phyloP scores from a whole-genome alignment of 371 early-diverging fungal genomes.

The Mortierella sp. region DNA sequence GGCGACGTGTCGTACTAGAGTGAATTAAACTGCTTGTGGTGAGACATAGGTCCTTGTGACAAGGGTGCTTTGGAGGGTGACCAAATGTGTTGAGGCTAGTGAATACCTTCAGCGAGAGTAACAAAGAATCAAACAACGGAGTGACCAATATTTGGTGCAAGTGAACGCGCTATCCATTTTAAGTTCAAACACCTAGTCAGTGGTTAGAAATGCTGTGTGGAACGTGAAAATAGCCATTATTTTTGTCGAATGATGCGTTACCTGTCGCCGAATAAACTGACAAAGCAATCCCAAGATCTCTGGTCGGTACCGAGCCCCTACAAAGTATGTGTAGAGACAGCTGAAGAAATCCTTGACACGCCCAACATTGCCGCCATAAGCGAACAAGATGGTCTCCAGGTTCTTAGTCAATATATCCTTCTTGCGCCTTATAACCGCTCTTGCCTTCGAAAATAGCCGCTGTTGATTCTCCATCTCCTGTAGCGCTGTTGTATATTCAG shows the following conservation, averaged over 20 bases:
- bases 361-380: slow-evolving; percentile 44
- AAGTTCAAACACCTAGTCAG: too few species aligned
- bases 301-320: slow-evolving; percentile 63
- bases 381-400: slow-evolving; percentile 31
- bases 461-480: slow-evolving; percentile 41
- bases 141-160: slow-evolving; percentile 71
- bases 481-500: slow-evolving; percentile 15
- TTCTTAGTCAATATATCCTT: slow-evolving; percentile 41
- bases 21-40: not conserved
- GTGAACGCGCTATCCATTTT: slow-evolving; percentile 66
- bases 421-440: slow-evolving; percentile 33
- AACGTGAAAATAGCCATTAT: too few species aligned
- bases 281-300: slow-evolving; percentile 67
- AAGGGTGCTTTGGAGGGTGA: too few species aligned
- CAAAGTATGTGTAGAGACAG: slow-evolving; percentile 63
- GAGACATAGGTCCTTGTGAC: not conserved
- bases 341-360: slow-evolving; percentile 63
- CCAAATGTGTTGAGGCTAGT: too few species aligned
- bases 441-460: slow-evolving; percentile 21
- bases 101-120: slow-evolving; percentile 69
- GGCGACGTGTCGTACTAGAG: slow-evolving; percentile 73
- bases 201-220: too few species aligned
- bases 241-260: too few species aligned
- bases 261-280: slow-evolving; percentile 67
- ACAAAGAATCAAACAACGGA: slow-evolving; percentile 63